Evolutionary conservation across 164 flowering plant genomes (phyloP).

Genomic region (Chimonanthus salicifolius): DNA sequence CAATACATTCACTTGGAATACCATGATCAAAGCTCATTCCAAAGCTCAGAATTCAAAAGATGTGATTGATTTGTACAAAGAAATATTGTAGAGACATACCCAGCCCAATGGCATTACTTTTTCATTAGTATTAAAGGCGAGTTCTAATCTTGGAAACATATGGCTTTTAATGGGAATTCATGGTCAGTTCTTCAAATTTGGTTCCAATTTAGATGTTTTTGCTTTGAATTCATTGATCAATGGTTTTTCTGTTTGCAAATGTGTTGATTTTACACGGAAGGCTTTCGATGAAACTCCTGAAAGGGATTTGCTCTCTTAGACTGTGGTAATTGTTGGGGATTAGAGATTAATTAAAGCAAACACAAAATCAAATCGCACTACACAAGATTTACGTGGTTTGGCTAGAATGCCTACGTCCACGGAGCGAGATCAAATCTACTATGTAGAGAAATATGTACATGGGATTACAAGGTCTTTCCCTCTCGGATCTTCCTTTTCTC

Average conservation of each 20-base stretch:
- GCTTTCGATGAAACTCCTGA: conserved; percentile 11
- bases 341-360: no score
- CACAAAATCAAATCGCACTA: no score
- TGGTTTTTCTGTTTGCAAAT: conserved; percentile 11
- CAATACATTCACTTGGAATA: conserved; percentile 8
- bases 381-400: no score
- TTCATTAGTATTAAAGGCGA: conserved; percentile 10
- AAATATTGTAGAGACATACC: conserved; percentile 7
- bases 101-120: conserved; percentile 15
- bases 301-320: conserved; percentile 20
- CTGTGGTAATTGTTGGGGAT: background rate
- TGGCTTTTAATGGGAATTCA: conserved; percentile 6
- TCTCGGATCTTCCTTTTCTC: no score
- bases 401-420: no score
- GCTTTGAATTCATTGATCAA: conserved; percentile 10
- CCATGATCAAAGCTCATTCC: conserved; percentile 10
- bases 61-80: conserved; percentile 5
- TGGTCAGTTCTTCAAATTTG: conserved; percentile 9
- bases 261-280: conserved; percentile 4
- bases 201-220: conserved; percentile 11
- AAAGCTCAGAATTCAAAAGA: background rate
- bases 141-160: background rate
- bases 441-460: no score
- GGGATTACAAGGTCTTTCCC: no score
- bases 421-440: no score